phyloP scores from a whole-genome alignment of 148 eudicot genomes.

The Heliosperma pusillum region DNA sequence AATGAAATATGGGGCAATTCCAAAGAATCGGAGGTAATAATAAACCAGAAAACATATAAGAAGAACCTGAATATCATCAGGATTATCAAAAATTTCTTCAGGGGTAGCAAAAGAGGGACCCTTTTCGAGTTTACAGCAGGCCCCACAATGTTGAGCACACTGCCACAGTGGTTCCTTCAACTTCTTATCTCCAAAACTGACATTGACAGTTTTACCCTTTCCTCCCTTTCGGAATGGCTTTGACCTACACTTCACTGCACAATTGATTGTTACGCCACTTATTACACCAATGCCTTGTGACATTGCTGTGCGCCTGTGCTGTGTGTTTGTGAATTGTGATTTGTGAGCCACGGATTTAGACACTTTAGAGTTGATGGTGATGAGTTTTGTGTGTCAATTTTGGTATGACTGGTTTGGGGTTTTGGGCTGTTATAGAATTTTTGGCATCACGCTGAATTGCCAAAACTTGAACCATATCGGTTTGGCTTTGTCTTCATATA shows the following conservation, averaged over 20 bases:
- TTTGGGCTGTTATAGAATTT: no score
- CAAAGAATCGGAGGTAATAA: no score
- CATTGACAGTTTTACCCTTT: conserved; percentile 27
- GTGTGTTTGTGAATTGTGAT: background rate
- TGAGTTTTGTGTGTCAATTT: background rate
- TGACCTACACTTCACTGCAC: conserved; percentile 18
- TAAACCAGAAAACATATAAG: background rate
- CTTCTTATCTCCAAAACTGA: conserved; percentile 49
- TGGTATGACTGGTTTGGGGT: no score
- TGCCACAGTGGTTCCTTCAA: conserved; percentile 67
- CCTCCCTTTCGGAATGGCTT: conserved; percentile 1
- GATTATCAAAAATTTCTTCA: conserved; percentile 70
- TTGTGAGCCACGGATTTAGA: background rate
- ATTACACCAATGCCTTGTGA: conserved; percentile 17
- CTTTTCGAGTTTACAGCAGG: conserved; percentile 88
- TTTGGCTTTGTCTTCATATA: no score
- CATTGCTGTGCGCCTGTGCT: conserved; percentile 5
- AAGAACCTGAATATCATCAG: conserved; percentile 60
- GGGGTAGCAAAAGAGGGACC: conserved; percentile 80
- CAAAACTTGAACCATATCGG: no score
- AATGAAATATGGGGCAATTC: no score
- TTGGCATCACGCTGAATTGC: no score
- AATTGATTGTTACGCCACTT: background rate
- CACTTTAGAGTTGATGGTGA: background rate
- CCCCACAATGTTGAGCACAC: conserved; percentile 77